Conservation (phyloP, 164 flowering plant genomes). For the Berberis thunbergii region DNA sequence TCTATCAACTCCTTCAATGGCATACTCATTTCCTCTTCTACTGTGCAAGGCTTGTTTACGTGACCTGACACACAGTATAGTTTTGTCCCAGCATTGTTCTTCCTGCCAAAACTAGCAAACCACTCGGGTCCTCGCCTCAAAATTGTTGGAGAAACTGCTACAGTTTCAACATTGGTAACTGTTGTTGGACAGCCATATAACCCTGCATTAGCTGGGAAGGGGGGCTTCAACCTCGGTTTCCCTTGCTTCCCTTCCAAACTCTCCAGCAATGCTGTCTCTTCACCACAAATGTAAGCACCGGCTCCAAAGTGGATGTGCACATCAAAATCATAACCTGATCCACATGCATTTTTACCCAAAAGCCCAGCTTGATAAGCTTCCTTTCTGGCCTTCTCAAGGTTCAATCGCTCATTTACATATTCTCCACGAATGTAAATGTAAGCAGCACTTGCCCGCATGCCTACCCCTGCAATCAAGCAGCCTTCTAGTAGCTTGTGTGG, state of each 20-base stretch:
- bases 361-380: constrained; percentile 87
- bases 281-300: constrained; percentile 98
- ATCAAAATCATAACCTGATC: constrained; percentile 95
- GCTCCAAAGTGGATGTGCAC: constrained; percentile 95
- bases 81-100: constrained; percentile 92
- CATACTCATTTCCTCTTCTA: constrained; percentile 98
- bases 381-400: constrained; percentile 14
- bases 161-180: constrained; percentile 95
- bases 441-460: constrained; percentile 89
- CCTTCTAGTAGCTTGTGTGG: constrained; percentile 95
- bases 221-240: constrained; percentile 95
- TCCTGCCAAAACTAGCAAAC: constrained; percentile 96
- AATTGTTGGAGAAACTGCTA: constrained; percentile 91
- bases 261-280: constrained; percentile 92
- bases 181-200: constrained; percentile 94
- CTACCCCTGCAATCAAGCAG: constrained; percentile 92
- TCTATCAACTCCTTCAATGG: constrained; percentile 84
- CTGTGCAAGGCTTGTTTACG: constrained; percentile 96
- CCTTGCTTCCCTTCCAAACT: constrained; percentile 98
- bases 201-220: constrained; percentile 98
- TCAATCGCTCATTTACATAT: constrained; percentile 77
- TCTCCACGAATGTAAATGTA: constrained; percentile 95
- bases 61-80: constrained; percentile 72
- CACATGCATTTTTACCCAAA: constrained; percentile 94
- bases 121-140: constrained; percentile 94